Evolutionary conservation across 2,329 filamentous ascomycete genomes (phyloP).

Genomic region (Didymella lethalis): DNA sequence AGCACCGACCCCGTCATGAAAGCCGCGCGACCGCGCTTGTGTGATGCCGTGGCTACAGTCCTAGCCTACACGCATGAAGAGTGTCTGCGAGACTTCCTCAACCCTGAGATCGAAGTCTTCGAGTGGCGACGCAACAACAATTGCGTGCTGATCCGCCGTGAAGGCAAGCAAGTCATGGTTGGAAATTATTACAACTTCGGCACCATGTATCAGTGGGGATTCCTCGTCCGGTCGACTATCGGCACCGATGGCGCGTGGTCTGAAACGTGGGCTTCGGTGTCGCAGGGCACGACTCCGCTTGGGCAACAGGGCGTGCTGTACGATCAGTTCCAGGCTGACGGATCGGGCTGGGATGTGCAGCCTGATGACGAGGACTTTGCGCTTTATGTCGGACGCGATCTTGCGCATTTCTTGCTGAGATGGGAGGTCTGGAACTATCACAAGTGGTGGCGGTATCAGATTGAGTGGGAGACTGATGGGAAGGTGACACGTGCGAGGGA

Average conservation of each 20-base stretch:
- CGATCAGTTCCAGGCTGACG: constrained; percentile 16
- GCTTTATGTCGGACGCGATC: constrained; percentile 18
- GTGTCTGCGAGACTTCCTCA: constrained; percentile 26
- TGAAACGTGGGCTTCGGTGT: constrained; percentile 22
- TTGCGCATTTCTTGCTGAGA: constrained; percentile 16
- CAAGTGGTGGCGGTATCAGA: constrained; percentile 15
- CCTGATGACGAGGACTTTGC: constrained; percentile 21
- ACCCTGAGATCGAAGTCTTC: constrained; percentile 23
- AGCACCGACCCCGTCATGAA: constrained; percentile 17
- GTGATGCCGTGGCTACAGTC: constrained; percentile 28
- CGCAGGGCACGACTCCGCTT: constrained; percentile 17
- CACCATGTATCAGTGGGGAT: constrained; percentile 23
- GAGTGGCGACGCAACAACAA: constrained; percentile 27
- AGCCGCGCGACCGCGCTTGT: constrained; percentile 23
- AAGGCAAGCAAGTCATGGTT: constrained; percentile 22
- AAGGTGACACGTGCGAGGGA: constrained; percentile 21
- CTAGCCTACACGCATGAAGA: constrained; percentile 21
- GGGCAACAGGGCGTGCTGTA: constrained; percentile 20
- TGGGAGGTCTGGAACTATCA: constrained; percentile 25
- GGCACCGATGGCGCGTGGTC: constrained; percentile 18
- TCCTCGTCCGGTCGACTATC: constrained; percentile 25
- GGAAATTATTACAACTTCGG: constrained; percentile 27
- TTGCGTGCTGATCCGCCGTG: constrained; percentile 26
- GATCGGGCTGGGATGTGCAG: constrained; percentile 5
- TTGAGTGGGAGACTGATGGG: constrained; percentile 25